Percentiles rank a stretch among this genome's conserved stretches.
These are phyloP conservation scores for Fistulinella prunicolor DNA, from an alignment of 768 basidiomycete species.

Conservation along the genomic window DNA sequence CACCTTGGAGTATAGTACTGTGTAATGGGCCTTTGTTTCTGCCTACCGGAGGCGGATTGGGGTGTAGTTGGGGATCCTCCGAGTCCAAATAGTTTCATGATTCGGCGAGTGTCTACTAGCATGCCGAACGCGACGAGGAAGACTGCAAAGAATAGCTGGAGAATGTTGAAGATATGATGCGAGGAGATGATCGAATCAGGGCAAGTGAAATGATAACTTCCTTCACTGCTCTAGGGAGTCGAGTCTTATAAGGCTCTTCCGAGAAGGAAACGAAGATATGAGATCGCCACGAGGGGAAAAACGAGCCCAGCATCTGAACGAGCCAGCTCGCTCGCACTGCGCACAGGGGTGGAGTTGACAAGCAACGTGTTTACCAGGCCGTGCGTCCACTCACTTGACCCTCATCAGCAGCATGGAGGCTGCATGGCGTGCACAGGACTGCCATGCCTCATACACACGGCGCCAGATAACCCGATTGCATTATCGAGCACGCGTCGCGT, in stretches of 20 bases:
- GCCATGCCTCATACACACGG: slow-evolving; percentile 2
- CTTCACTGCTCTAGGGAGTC: slow-evolving; percentile 11
- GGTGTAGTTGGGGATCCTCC: slow-evolving; percentile 27
- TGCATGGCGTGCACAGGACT: slow-evolving; percentile 21
- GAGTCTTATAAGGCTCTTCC: slow-evolving; percentile 27
- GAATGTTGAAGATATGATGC: slow-evolving; percentile 24
- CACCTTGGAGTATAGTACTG: slow-evolving; percentile 26
- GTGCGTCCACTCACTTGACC: slow-evolving; percentile 26
- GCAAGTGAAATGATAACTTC: slow-evolving; percentile 12
- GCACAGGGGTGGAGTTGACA: slow-evolving; percentile 4
- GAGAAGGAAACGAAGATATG: slow-evolving; percentile 26
- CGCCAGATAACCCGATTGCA: not conserved
- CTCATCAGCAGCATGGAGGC: slow-evolving; percentile 20
- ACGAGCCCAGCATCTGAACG: slow-evolving; percentile 1
- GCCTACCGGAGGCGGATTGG: slow-evolving; percentile 18
- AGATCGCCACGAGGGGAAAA: slow-evolving; percentile 20
- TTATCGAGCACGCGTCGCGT: slow-evolving; percentile 4
- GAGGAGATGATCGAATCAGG: slow-evolving; percentile 13
- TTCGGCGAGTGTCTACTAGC: slow-evolving; percentile 29
- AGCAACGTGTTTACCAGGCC: slow-evolving; percentile 25
- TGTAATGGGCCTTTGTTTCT: slow-evolving; percentile 22
- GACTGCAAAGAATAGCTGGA: slow-evolving; percentile 19
- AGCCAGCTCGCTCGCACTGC: slow-evolving; percentile 12
- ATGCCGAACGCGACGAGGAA: slow-evolving; percentile 27
- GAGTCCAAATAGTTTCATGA: slow-evolving; percentile 33